Conservation (phyloP, 257 asterid species). For the Anisodus tanguticus region DNA sequence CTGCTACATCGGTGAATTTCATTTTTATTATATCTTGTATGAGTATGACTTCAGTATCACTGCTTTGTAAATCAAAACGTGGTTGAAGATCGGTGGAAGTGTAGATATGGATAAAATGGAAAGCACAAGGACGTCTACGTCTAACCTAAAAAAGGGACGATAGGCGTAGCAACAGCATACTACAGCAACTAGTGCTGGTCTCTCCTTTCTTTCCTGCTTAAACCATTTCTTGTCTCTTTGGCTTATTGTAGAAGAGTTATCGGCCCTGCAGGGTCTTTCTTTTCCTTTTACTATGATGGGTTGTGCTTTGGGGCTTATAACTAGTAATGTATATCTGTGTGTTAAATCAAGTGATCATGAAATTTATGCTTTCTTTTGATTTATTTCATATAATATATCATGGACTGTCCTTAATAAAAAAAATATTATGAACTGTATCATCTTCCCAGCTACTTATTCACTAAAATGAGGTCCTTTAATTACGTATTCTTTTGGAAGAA, state of each 20-base stretch:
- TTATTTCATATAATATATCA: not conserved
- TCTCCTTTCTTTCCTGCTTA: not conserved
- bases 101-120: not conserved
- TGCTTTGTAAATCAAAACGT: conserved; percentile 5
- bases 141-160: not conserved
- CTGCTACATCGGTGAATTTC: not conserved
- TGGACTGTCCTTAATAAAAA: not conserved
- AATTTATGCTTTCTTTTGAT: not conserved
- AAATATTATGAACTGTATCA: not conserved
- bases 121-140: not conserved
- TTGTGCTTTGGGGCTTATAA: not conserved
- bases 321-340: not conserved
- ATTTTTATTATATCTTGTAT: not conserved
- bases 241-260: not conserved
- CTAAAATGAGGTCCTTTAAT: not conserved
- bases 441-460: not conserved
- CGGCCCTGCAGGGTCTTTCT: not conserved
- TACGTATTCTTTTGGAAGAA: not conserved
- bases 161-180: not conserved
- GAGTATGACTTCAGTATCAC: not conserved
- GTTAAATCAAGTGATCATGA: not conserved
- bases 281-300: not conserved
- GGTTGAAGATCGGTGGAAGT: not conserved
- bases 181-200: not conserved
- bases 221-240: not conserved